phyloP scores from a whole-genome alignment of 2,329 filamentous ascomycete species.

The Phyllosticta citriasiana region DNA sequence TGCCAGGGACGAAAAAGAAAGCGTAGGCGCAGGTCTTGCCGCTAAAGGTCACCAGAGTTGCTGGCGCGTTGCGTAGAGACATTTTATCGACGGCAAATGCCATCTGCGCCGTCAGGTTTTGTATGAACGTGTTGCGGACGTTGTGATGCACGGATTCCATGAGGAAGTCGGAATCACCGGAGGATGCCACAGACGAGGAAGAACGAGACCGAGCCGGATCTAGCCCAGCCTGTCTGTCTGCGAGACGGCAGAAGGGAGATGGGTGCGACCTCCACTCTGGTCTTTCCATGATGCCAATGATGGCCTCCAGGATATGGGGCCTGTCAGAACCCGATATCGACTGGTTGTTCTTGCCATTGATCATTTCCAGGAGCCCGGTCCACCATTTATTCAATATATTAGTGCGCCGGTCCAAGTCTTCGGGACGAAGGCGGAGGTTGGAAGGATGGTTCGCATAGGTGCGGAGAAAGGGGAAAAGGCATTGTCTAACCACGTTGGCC shows the following conservation, averaged over 20 bases:
- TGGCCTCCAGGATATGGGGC: conserved; percentile 67
- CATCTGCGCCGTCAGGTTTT: conserved; percentile 76
- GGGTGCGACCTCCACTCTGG: conserved; percentile 76
- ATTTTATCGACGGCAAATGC: conserved; percentile 80
- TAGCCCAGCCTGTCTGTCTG: conserved; percentile 39
- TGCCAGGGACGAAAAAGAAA: conserved; percentile 82
- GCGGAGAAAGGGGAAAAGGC: conserved; percentile 67
- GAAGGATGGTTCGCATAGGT: conserved; percentile 60
- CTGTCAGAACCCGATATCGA: conserved; percentile 77
- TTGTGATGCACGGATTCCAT: conserved; percentile 76
- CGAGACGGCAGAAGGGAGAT: conserved; percentile 54
- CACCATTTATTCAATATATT: conserved; percentile 87
- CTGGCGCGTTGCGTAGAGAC: conserved; percentile 63
- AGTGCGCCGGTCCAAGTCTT: conserved; percentile 72
- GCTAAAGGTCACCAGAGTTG: conserved; percentile 64
- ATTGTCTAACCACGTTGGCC: conserved; percentile 61
- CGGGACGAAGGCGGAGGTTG: conserved; percentile 55
- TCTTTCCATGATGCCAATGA: conserved; percentile 75
- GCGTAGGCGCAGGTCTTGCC: conserved; percentile 87
- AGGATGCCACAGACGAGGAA: conserved; percentile 50
- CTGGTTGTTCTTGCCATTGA: conserved; percentile 65
- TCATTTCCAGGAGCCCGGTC: conserved; percentile 69
- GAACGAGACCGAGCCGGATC: conserved; percentile 36
- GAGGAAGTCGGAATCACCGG: conserved; percentile 55
- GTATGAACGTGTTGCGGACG: conserved; percentile 74